Evolutionary conservation across 2,329 filamentous ascomycete species (phyloP), one percentile per base, ranked within the genome.

Genomic region (Lecanosticta acicola): DNA sequence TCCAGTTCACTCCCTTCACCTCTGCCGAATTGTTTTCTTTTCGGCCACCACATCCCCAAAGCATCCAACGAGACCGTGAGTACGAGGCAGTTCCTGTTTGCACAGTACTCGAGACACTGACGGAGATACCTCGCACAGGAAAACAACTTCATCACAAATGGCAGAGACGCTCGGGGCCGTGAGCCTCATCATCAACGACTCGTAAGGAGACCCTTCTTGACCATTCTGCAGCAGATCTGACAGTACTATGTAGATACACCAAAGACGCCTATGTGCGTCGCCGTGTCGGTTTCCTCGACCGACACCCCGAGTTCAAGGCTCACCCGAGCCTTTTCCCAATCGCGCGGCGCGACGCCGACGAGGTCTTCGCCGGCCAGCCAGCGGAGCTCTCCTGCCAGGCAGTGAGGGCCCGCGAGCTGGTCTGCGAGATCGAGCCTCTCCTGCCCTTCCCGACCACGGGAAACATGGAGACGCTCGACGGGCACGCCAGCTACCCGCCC

Each of bases 391-490:
- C 59, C 11, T 51, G 57, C 7, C 51, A 61, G 38, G 48, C 56
- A 32, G 45, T 61, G 13, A 56, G 59, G 14, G 36, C 41, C 7
- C 53, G 55, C 19, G 61, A 64, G 48, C 44, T 58, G 3, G 35
- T 33, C 4, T 16, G 20, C 17, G 36, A 54, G 4, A 37, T 62
- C 8, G 49, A 51, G 14, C 55, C 52, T 5, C 45, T 64, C 1
- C 48, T 59, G 16, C 60, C 59, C 10, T 50, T 59, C 1, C 55
- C 61, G 5, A 63, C 61, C 8, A 50, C 46, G 4, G 17, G 38
- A 9, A 64, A 64, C 44, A 59, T 51, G n/a, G 33, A 58, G 37
- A 57, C 55, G 3, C 42, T 60, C 20, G 55, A 62, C 46, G 45
- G 46, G 40, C 59, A 49, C 49, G 45, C 40, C 10, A 49, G 48